phyloP scores from a whole-genome alignment of 257 asterid genomes.

The Solanum verrucosum region DNA sequence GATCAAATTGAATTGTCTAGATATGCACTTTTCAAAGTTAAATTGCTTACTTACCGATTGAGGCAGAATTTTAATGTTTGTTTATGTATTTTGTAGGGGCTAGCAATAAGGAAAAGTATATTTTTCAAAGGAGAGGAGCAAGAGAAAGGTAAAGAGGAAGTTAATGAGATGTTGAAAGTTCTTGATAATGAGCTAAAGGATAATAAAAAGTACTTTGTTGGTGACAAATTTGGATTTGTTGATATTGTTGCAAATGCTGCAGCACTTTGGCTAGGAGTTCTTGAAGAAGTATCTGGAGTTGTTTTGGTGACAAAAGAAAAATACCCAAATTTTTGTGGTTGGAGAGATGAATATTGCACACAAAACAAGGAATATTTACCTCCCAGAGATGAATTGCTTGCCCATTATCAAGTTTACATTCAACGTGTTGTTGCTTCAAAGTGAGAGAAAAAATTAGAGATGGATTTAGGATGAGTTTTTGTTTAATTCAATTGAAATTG shows the following conservation, averaged over 20 bases:
- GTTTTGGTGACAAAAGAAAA: not conserved
- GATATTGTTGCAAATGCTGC: not conserved
- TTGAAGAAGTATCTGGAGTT: not conserved
- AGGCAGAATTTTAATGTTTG: no score
- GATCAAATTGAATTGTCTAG: no score
- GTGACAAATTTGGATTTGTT: not conserved
- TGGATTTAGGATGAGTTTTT: not conserved
- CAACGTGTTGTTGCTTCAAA: not conserved
- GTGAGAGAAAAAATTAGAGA: not conserved
- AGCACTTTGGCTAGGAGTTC: not conserved
- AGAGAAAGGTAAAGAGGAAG: slow-evolving; percentile 1
- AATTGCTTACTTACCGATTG: no score
- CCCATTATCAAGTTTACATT: not conserved
- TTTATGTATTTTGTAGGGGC: not conserved
- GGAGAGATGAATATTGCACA: not conserved
- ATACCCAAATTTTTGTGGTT: not conserved
- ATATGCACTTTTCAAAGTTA: no score
- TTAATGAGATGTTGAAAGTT: not conserved
- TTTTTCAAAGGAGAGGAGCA: not conserved
- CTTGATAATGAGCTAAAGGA: not conserved
- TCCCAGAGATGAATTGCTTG: not conserved
- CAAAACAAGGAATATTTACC: not conserved
- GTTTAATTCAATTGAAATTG: no score
- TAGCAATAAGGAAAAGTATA: not conserved
- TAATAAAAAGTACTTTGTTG: not conserved